Evolutionary conservation across 202 grass and related monocot genomes (phyloP).

Genomic region (Setaria viridis): DNA sequence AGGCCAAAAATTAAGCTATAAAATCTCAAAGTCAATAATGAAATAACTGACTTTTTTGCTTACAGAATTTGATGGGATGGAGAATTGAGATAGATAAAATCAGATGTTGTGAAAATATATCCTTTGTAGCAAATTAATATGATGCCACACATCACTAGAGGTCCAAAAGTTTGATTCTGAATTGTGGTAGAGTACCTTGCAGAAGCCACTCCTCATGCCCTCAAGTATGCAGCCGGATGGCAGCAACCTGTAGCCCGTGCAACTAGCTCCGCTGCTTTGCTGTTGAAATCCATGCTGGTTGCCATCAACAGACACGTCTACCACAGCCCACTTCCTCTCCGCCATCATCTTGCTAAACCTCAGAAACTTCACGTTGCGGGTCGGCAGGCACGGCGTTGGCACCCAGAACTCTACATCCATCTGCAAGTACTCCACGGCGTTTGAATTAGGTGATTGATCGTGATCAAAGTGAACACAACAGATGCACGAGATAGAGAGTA

Average conservation of each 20-base stretch:
- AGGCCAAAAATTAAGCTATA: neutral
- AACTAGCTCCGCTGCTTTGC: neutral
- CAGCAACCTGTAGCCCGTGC: slow-evolving; percentile 24
- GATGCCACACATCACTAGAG: neutral
- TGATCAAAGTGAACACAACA: neutral
- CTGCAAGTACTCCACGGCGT: neutral
- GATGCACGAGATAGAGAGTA: neutral
- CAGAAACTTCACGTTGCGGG: slow-evolving; percentile 38
- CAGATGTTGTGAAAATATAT: neutral
- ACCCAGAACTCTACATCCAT: slow-evolving; percentile 55
- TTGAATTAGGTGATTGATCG: neutral
- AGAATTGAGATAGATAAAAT: neutral
- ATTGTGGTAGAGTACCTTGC: slow-evolving; percentile 40
- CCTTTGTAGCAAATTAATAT: neutral
- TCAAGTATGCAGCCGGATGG: slow-evolving; percentile 57
- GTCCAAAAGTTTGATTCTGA: neutral
- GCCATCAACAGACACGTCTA: slow-evolving; percentile 48
- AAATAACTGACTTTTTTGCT: neutral
- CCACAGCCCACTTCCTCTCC: slow-evolving; percentile 37
- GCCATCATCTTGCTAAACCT: slow-evolving; percentile 30
- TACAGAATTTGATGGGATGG: neutral
- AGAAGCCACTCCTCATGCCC: slow-evolving; percentile 41
- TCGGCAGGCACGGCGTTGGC: slow-evolving; percentile 39
- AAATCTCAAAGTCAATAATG: neutral
- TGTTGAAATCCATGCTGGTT: neutral